These are phyloP conservation scores for Picochlorum sp. DNA, from an alignment of 139 green algal species.

Conservation along the genomic window DNA sequence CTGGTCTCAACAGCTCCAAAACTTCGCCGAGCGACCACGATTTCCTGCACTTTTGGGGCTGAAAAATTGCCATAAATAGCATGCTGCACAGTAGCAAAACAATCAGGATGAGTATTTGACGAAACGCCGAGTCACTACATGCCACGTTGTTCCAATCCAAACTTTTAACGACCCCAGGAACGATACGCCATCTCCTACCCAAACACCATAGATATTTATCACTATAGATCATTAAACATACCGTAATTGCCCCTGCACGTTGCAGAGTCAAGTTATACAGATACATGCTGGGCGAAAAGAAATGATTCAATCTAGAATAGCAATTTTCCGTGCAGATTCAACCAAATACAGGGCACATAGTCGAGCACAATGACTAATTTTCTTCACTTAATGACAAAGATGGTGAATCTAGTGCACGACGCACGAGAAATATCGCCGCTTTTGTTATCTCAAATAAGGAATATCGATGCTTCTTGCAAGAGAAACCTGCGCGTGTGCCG, in stretches of 20 bases:
- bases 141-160: neutral
- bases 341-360: too few species aligned
- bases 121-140: neutral
- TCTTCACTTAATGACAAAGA: too few species aligned
- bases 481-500: too few species aligned
- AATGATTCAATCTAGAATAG: too few species aligned
- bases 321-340: too few species aligned
- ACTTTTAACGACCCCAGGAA: neutral
- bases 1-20: conserved; percentile 93
- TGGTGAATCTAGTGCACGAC: too few species aligned
- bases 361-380: too few species aligned
- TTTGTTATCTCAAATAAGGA: too few species aligned
- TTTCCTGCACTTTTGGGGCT: conserved; percentile 88
- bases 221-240: conserved; percentile 15
- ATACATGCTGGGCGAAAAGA: conserved; percentile 31
- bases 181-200: neutral
- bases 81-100: conserved; percentile 38
- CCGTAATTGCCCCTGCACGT: conserved; percentile 66
- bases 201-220: neutral
- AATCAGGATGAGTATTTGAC: neutral
- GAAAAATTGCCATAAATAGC: conserved; percentile 94
- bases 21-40: conserved; percentile 83
- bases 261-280: conserved; percentile 77
- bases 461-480: too few species aligned
- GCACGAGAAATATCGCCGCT: too few species aligned